A percentile compares a stretch with the other conserved stretches of the same genome.
Conservation (phyloP, 176 grass and related monocot species). For the Guadua angustifolia region DNA sequence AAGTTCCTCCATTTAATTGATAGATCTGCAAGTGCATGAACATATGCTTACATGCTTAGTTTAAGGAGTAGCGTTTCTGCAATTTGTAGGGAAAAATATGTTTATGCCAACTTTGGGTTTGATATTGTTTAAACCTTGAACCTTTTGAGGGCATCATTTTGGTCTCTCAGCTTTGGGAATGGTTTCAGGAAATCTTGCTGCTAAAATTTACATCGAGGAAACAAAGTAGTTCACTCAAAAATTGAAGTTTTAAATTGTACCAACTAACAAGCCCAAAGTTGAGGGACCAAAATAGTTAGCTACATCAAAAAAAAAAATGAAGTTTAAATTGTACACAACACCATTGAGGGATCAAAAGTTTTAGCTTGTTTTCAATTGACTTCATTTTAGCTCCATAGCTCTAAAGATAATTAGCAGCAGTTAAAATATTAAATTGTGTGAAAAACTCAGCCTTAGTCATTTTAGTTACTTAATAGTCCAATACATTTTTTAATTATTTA, state of each 20-base stretch:
- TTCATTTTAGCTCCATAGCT: not conserved
- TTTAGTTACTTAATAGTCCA: not conserved
- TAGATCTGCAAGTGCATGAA: not conserved
- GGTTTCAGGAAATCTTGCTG: not conserved
- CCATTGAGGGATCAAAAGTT: slow-evolving; percentile 3
- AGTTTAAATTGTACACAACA: not conserved
- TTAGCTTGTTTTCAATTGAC: not conserved
- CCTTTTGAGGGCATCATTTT: not conserved
- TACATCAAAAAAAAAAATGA: not conserved
- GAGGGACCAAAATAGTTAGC: slow-evolving; percentile 8
- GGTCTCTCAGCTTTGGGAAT: not conserved
- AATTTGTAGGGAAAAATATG: not conserved
- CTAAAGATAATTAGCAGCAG: not conserved
- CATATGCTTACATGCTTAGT: not conserved
- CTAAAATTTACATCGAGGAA: not conserved
- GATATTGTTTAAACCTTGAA: slow-evolving; percentile 12
- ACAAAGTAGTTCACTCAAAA: not conserved
- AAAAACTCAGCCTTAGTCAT: not conserved
- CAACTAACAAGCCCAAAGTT: not conserved
- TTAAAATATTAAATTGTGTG: not conserved
- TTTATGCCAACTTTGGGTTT: not conserved
- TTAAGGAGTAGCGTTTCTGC: not conserved
- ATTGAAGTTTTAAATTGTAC: not conserved
- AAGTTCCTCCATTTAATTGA: not conserved
- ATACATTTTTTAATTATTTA: not conserved